A percentile compares a stretch with the other conserved stretches of the same genome.
Conservation (phyloP, 202 grass and related monocot species). For the Panicum hallii region DNA sequence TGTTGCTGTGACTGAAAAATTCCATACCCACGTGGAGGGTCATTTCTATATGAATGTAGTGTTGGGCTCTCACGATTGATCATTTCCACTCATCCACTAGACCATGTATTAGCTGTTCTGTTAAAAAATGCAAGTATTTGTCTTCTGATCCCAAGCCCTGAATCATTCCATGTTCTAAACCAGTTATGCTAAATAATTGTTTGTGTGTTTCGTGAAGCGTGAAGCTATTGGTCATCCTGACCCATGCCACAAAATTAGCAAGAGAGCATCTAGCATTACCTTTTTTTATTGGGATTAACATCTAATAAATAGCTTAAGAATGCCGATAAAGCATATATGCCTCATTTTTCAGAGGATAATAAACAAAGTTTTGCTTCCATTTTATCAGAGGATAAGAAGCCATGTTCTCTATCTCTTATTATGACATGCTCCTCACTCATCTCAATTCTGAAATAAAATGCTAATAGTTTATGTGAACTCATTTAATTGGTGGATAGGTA, state of each 20-base stretch:
- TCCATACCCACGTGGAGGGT: neutral
- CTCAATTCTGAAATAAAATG: neutral
- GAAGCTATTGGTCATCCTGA: neutral
- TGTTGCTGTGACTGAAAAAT: neutral
- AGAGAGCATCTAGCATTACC: neutral
- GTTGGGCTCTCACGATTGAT: neutral
- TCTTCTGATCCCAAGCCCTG: neutral
- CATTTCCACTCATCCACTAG: constrained; percentile 3
- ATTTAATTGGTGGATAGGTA: neutral
- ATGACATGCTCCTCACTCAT: neutral
- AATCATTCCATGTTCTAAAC: neutral
- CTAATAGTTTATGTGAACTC: constrained; percentile 11
- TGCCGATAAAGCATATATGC: neutral
- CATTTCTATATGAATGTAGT: neutral
- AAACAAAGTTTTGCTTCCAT: neutral
- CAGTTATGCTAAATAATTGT: neutral
- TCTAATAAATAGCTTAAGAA: neutral
- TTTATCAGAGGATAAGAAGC: neutral
- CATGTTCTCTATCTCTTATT: neutral
- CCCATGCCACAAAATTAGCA: neutral
- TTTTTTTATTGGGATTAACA: neutral
- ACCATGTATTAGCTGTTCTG: neutral
- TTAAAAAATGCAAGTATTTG: neutral
- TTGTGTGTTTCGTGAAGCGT: neutral
- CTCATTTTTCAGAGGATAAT: neutral